A percentile compares a stretch with the other conserved stretches of the same genome.
phyloP scores from a whole-genome alignment of 2,329 filamentous ascomycete genomes.

The Ophiostoma perfectum region DNA sequence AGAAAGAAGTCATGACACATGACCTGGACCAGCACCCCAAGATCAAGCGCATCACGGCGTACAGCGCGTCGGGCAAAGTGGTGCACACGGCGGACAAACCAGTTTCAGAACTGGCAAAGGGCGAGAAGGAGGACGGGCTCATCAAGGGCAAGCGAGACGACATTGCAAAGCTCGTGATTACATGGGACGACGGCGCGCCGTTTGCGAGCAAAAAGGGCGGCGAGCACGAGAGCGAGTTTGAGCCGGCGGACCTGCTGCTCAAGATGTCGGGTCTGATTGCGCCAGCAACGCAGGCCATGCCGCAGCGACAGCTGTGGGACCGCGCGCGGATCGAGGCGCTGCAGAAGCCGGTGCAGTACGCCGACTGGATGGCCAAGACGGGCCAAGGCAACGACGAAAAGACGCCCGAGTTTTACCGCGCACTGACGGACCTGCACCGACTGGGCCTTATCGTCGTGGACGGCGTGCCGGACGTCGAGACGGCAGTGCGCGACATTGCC shows the following conservation, averaged over 20 bases:
- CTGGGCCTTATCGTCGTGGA: conserved; percentile 73
- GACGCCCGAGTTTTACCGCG: conserved; percentile 48
- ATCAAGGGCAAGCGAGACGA: too few relatives aligned
- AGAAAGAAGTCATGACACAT: conserved; percentile 59
- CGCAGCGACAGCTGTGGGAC: conserved; percentile 40
- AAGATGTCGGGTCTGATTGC: conserved; percentile 37
- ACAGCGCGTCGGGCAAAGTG: not conserved
- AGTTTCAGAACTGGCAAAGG: not conserved
- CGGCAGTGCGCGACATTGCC: conserved; percentile 62
- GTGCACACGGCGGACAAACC: not conserved
- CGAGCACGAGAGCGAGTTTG: conserved; percentile 18
- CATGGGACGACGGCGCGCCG: not conserved
- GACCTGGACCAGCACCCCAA: conserved; percentile 49
- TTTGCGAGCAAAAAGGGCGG: not conserved
- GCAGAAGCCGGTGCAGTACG: conserved; percentile 55
- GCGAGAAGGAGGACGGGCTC: too few relatives aligned
- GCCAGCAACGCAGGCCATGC: conserved; percentile 36
- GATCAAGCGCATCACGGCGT: not conserved
- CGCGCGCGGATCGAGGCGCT: conserved; percentile 34
- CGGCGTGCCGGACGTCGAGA: conserved; percentile 63
- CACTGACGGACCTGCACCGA: conserved; percentile 56
- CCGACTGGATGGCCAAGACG: conserved; percentile 61
- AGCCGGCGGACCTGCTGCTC: conserved; percentile 21
- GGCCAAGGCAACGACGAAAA: conserved; percentile 34
- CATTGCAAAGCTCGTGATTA: not conserved